Conservation (phyloP, 805 yeast genomes). For the Wickerhamomyces bisporus region DNA sequence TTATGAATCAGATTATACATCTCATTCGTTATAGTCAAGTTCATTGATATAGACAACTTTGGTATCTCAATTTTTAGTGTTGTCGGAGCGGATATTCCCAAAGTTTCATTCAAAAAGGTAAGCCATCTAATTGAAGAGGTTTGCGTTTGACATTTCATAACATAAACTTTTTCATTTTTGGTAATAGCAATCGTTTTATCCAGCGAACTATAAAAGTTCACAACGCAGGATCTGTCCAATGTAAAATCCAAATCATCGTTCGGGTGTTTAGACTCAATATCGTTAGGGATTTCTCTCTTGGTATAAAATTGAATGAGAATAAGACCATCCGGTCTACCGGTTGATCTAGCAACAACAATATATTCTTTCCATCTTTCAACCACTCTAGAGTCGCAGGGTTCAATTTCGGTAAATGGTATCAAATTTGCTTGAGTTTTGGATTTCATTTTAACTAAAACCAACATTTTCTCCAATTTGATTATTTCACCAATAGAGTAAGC, state of each 20-base stretch:
- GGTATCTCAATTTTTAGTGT: constrained; percentile 46
- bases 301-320: constrained; percentile 60
- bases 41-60: constrained; percentile 21
- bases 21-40: constrained; percentile 16
- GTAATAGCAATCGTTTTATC: constrained; percentile 67
- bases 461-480: constrained; percentile 59
- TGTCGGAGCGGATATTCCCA: constrained; percentile 40
- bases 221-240: constrained; percentile 27
- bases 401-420: constrained; percentile 41
- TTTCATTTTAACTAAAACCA: constrained; percentile 52
- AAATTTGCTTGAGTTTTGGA: constrained; percentile 21
- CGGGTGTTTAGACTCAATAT: constrained; percentile 9
- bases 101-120: constrained; percentile 44
- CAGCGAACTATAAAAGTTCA: constrained; percentile 54
- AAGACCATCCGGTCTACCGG: constrained; percentile 47
- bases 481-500: constrained; percentile 52
- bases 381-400: constrained; percentile 49
- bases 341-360: constrained; percentile 63
- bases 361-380: constrained; percentile 78
- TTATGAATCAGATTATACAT: constrained; percentile 7
- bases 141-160: constrained; percentile 50
- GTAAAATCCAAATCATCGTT: constrained; percentile 26
- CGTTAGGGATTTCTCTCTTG: constrained; percentile 30
- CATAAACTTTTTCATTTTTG: constrained; percentile 35
- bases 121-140: constrained; percentile 59